These are phyloP conservation scores for Cydonia oblonga DNA, from an alignment of 331 rosid species.

Conservation along the genomic window DNA sequence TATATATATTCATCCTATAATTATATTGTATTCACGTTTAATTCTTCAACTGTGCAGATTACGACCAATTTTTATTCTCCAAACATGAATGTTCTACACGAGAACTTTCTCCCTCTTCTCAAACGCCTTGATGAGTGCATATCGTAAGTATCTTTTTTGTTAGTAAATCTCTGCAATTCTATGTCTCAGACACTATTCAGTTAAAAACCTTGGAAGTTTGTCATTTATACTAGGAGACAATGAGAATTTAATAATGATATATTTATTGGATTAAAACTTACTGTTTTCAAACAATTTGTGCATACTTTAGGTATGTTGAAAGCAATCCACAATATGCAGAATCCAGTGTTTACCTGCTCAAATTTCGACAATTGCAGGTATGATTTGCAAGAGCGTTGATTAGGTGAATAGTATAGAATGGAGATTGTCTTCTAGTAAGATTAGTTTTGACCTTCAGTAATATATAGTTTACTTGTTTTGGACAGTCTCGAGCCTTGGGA, in stretches of 20 bases:
- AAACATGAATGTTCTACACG: constrained; percentile 78
- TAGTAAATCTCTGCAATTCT: constrained; percentile 1
- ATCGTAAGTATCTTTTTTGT: constrained; percentile 47
- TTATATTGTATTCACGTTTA: not conserved
- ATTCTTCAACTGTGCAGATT: constrained; percentile 48
- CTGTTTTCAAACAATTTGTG: not conserved
- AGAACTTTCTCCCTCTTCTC: constrained; percentile 80
- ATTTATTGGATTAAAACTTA: constrained; percentile 1
- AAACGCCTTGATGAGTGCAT: constrained; percentile 96
- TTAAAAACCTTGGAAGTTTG: not conserved
- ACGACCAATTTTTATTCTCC: constrained; percentile 84
- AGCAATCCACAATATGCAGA: constrained; percentile 93
- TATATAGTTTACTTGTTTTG: constrained; percentile 19
- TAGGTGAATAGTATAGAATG: not conserved
- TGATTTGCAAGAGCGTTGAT: constrained; percentile 4
- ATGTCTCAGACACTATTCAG: not conserved
- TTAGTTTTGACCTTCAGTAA: constrained; percentile 6
- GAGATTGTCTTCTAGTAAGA: not conserved
- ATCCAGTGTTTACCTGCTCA: constrained; percentile 90
- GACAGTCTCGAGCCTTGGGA: constrained; percentile 92
- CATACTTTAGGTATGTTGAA: constrained; percentile 69
- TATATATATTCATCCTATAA: no score
- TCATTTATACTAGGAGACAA: constrained; percentile 1
- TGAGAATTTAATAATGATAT: not conserved
- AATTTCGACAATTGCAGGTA: constrained; percentile 97